Base-by-base conservation (phyloP, 305 asterid genomes). In the Fraxinus platypoda region DNA sequence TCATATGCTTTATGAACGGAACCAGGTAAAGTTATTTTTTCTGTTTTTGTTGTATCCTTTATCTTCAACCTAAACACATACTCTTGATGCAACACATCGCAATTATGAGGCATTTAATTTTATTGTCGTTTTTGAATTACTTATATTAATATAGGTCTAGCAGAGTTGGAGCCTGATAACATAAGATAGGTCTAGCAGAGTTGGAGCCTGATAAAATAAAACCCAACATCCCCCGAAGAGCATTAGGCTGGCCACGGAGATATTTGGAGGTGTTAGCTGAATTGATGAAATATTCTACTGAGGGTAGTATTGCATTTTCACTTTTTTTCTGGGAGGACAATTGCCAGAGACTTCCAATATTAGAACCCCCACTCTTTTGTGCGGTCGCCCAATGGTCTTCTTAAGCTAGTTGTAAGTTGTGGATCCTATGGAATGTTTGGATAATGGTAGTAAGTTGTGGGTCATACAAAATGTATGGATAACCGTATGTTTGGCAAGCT, bases 1-100 rank as follows among this genome's bases (percentile, higher is more conserved):
- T 79, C 98, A 96, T 88, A 94, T 92, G 97, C 97, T 94, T 78
- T 94, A 96, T 75, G 99, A 96, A 83, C 91, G 94, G 82, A 96
- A 93, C 88, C 98, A 90, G 97, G 99, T 96, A 89, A 82, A 33
- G 49, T 66, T 68, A 49, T 19, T 76, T 84, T 78, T 9, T 73
- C 78, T 8, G 17, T 3, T 25, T 62, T 25, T 62, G 72, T 8
- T 62, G 26, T 21, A 23, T 62, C 17, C 5, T 62, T 77, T 71
- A 30, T 82, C 82, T n/a, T 54, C 26, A n/a, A 19, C 66, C 66
- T 57, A 57, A 7, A 57, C 66, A 57, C 26, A 57, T 57, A 57
- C 66, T 57, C 26, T 57, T 57, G 26, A 57, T 57, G 26, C 26
- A 57, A 57, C 26, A 57, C 66, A 6, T 57, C 11, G 3, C 66